A percentile compares a stretch with the other conserved stretches of the same genome.
Evolutionary conservation across 192 early-diverging fungal species (phyloP).

Genomic region (Coemansia sp.): DNA sequence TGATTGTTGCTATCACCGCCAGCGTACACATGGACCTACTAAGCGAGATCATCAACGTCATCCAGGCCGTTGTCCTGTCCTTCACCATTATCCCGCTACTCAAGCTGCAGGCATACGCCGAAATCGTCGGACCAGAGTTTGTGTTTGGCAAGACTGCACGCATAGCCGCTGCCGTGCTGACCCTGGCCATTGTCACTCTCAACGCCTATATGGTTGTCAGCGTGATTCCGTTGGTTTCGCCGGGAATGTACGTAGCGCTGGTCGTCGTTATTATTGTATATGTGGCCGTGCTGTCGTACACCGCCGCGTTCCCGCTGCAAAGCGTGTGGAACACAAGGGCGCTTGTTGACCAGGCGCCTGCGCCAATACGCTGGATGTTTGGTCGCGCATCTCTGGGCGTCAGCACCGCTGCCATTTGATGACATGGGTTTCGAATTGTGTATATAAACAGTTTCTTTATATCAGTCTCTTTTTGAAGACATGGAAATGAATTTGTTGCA

Average conservation of each 20-base stretch:
- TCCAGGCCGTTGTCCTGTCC: constrained; percentile 69
- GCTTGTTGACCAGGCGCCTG: constrained; percentile 38
- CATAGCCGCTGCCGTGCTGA: constrained; percentile 19
- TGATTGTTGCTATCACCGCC: constrained; percentile 63
- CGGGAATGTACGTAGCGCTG: constrained; percentile 44
- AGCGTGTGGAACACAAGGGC: constrained; percentile 23
- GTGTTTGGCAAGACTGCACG: constrained; percentile 30
- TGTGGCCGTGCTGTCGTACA: constrained; percentile 25
- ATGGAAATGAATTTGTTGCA: neutral
- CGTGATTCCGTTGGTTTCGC: constrained; percentile 44
- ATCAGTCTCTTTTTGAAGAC: neutral
- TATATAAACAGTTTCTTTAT: neutral
- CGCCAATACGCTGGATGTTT: constrained; percentile 36
- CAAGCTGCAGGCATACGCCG: constrained; percentile 58
- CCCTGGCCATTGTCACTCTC: constrained; percentile 37
- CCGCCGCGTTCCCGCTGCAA: constrained; percentile 35
- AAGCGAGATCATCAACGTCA: constrained; percentile 70
- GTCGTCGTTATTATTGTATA: constrained; percentile 30
- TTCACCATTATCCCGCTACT: constrained; percentile 67
- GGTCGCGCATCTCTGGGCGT: constrained; percentile 12
- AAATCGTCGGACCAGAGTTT: constrained; percentile 58
- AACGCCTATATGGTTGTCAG: constrained; percentile 52
- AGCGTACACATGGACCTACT: constrained; percentile 63
- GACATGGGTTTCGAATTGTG: neutral
- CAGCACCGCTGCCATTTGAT: constrained; percentile 6